These are phyloP conservation scores for Metschnikowia chrysomelidarum DNA, from an alignment of 805 yeast genomes.

Conservation along the genomic window DNA sequence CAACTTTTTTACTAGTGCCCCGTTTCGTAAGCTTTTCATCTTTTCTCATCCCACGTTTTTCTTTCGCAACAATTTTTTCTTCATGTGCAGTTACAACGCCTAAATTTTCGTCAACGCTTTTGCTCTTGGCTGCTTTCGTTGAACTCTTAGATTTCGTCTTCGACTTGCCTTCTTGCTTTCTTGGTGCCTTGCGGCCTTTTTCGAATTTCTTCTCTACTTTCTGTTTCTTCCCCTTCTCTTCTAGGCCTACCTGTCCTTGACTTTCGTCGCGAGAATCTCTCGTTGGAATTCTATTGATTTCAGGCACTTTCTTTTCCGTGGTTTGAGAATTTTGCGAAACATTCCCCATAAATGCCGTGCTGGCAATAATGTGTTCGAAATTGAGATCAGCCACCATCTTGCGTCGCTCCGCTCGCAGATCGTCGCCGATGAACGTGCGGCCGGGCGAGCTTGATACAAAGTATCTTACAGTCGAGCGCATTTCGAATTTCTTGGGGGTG, in stretches of 20 bases:
- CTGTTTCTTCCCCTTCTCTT: not conserved
- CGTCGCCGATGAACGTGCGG: constrained; percentile 25
- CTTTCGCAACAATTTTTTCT: not conserved
- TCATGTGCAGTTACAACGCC: too few relatives aligned
- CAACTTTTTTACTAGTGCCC: not conserved
- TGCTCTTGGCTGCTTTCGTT: not conserved
- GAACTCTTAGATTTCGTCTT: too few relatives aligned
- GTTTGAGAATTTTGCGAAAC: not conserved
- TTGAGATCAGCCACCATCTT: constrained; percentile 30
- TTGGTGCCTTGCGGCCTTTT: not conserved
- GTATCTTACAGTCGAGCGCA: constrained; percentile 17
- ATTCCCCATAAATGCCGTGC: constrained; percentile 11
- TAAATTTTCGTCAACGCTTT: not conserved
- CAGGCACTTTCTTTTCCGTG: not conserved
- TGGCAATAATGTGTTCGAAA: constrained; percentile 28
- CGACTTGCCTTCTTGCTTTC: too few relatives aligned
- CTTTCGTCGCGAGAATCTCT: too few relatives aligned
- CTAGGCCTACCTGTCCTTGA: not conserved
- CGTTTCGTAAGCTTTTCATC: not conserved
- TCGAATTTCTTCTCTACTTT: too few relatives aligned
- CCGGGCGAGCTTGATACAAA: constrained; percentile 26
- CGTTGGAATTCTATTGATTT: not conserved
- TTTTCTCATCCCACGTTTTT: not conserved
- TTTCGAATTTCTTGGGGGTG: not conserved
- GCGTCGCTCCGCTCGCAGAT: constrained; percentile 22